Conservation (phyloP, 345 rosid genomes). For the Populus deltoides region DNA sequence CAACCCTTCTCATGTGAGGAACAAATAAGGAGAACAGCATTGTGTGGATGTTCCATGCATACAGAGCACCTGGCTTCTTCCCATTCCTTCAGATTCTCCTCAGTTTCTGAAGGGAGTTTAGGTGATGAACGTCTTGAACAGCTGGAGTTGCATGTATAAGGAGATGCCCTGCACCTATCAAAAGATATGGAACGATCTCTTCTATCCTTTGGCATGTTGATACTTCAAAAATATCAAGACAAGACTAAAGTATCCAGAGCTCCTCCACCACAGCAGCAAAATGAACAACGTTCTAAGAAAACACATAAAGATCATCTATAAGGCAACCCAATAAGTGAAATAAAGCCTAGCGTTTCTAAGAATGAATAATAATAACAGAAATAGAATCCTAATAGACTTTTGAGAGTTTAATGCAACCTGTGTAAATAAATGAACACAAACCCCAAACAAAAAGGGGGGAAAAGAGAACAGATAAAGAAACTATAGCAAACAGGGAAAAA, state of each 20-base stretch:
- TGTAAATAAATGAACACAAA: background rate
- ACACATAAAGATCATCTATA: background rate
- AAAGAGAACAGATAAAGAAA: background rate
- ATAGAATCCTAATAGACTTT: background rate
- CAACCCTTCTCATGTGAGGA: slow-evolving; percentile 92
- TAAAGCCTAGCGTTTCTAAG: background rate
- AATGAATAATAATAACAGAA: background rate
- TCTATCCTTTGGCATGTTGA: slow-evolving; percentile 84
- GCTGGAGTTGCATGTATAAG: slow-evolving; percentile 61
- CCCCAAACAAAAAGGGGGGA: background rate
- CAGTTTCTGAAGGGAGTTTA: slow-evolving; percentile 44
- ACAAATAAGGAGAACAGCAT: slow-evolving; percentile 86
- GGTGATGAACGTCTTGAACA: slow-evolving; percentile 35
- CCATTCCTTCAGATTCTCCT: slow-evolving; percentile 74
- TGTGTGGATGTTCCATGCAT: slow-evolving; percentile 99
- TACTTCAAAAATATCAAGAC: background rate
- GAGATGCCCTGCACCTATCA: slow-evolving; percentile 60
- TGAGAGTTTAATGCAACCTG: background rate
- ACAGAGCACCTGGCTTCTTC: slow-evolving; percentile 95
- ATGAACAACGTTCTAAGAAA: background rate
- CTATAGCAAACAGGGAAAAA: background rate
- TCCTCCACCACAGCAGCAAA: background rate
- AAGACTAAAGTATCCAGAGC: background rate
- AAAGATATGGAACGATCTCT: slow-evolving; percentile 69
- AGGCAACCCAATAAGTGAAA: background rate